phyloP scores from a whole-genome alignment of 495 filamentous ascomycete genomes.

The Podospora comata region DNA sequence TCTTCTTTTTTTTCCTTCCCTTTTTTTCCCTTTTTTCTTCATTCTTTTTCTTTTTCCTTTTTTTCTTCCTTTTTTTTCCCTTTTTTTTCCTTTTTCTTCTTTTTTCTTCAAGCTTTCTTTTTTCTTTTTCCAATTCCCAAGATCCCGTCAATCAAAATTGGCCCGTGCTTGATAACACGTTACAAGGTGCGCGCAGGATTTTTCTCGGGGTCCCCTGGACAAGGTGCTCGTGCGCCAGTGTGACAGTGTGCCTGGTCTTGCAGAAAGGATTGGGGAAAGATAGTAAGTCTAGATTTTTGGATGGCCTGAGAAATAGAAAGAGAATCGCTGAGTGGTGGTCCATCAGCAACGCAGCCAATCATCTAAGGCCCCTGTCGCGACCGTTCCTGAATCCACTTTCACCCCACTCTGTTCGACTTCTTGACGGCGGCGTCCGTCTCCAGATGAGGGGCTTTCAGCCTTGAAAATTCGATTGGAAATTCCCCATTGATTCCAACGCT shows the following conservation, averaged over 20 bases:
- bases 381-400: too few species aligned
- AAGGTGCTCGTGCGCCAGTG: slow-evolving; percentile 3
- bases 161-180: neutral
- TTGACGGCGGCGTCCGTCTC: too few species aligned
- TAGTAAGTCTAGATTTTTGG: neutral
- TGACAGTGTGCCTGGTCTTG: slow-evolving; percentile 1
- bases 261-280: neutral
- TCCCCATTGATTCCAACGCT: too few species aligned
- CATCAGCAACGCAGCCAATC: neutral
- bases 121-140: slow-evolving; percentile 1
- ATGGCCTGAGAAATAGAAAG: neutral
- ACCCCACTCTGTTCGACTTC: too few species aligned
- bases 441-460: too few species aligned
- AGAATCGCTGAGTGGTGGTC: neutral
- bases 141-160: neutral
- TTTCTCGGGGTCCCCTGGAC: neutral
- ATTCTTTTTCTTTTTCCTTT: too few species aligned
- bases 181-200: neutral
- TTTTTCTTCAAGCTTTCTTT: neutral
- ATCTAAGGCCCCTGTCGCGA: neutral
- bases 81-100: neutral
- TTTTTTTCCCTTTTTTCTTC: too few species aligned
- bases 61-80: too few species aligned
- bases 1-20: too few species aligned
- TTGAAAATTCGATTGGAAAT: too few species aligned